Evolutionary conservation across 1,284 basidiomycete genomes (phyloP).

Genomic region (Heterobasidion irregulare): DNA sequence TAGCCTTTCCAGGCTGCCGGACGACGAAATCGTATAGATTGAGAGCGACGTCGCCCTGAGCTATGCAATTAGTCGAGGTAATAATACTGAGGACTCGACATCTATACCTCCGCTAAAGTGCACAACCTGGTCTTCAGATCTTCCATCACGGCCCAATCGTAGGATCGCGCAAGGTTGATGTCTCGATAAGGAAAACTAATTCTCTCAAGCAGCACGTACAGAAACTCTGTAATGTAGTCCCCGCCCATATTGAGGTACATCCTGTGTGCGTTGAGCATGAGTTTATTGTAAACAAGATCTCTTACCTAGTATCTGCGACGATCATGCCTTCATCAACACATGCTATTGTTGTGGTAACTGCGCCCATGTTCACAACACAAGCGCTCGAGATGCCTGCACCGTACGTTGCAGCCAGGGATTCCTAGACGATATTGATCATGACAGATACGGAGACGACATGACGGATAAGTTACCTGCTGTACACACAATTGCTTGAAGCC

Average conservation of each 20-base stretch:
- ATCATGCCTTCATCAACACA: slow-evolving; percentile 96
- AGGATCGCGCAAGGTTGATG: slow-evolving; percentile 63
- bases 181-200: slow-evolving; percentile 89
- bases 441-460: background rate
- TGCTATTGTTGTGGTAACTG: slow-evolving; percentile 77
- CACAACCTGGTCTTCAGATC: slow-evolving; percentile 79
- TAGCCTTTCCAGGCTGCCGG: slow-evolving; percentile 65
- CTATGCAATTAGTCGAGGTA: slow-evolving; percentile 1
- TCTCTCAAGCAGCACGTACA: slow-evolving; percentile 73
- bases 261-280: slow-evolving; percentile 28
- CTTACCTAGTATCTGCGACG: slow-evolving; percentile 79
- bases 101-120: slow-evolving; percentile 73
- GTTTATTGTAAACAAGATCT: background rate
- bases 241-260: slow-evolving; percentile 87
- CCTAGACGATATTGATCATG: slow-evolving; percentile 34
- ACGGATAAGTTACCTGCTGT: slow-evolving; percentile 60
- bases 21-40: slow-evolving; percentile 89
- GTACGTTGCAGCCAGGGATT: slow-evolving; percentile 90
- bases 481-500: slow-evolving; percentile 89
- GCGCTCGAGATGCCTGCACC: slow-evolving; percentile 92
- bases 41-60: slow-evolving; percentile 76
- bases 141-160: slow-evolving; percentile 88
- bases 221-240: slow-evolving; percentile 87
- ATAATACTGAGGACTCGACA: background rate
- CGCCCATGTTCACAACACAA: slow-evolving; percentile 94